Evolutionary conservation across 2,329 filamentous ascomycete genomes (phyloP), one percentile per base, ranked within the genome.

Genomic region (Fusarium xyrophilum): DNA sequence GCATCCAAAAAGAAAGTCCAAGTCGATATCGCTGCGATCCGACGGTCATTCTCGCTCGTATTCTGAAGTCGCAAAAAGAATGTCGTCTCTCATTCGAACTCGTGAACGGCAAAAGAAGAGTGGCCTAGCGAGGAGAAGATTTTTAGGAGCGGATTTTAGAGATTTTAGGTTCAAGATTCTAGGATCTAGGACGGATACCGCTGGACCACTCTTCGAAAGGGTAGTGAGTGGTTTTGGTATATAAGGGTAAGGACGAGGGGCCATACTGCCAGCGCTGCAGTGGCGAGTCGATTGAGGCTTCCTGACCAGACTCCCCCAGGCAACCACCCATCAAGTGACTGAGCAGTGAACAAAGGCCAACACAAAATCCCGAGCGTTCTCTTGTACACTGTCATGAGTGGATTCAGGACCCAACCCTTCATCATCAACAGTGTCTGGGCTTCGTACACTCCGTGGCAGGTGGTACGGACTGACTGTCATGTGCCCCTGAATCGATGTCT

Each of bases 181-280:
- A 58, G 48, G 39, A 32, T 32, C 10, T 54, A 54, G 38, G 48
- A 15, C 12, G 15, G 21, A 17, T 32, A 30, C 56, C 48, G 17
- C 48, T 58, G 12, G 30, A 23, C 48, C 56, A 55, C 56, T 58
- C 48, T 32, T 58, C 48, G 48, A 14, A 36, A 30, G 19, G 32
- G 15, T 17, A 21, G 5, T 13, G 6, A n/a, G n/a, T n/a, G 10
- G 1, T 36, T n/a, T 33, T 57, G 36, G 11, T 11, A 52, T 42
- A 42, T 43, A 30, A 35, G 14, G 23, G 25, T n/a, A 28, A 4
- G 25, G 42, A n/a, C 25, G 6, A 27, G 25, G 17, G 42, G 13
- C 8, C 25, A 4, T 27, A n/a, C 42, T 44, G 17, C 25, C 25
- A n/a, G 13, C 25, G 19, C 12, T 7, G 12, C 27, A 21, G 27